Conservation (phyloP, 2,329 filamentous ascomycete genomes). For the Didymosphaeria variabile region DNA sequence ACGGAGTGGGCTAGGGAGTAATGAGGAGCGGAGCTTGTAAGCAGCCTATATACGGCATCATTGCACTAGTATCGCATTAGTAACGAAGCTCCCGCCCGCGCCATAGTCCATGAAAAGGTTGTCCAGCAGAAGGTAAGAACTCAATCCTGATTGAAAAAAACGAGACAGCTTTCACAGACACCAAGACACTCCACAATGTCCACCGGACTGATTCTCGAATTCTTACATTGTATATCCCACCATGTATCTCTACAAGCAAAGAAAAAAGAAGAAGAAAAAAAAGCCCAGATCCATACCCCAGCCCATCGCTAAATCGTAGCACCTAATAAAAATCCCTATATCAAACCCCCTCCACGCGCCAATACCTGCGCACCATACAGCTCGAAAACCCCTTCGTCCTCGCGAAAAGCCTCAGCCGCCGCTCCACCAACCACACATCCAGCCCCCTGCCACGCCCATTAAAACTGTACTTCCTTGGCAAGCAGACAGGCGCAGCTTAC, state of each 20-base stretch:
- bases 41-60: too few relatives aligned
- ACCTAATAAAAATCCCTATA: not conserved
- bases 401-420: not conserved
- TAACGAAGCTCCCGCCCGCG: too few relatives aligned
- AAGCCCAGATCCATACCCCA: not conserved
- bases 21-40: not conserved
- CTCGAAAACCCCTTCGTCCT: not conserved
- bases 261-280: not conserved
- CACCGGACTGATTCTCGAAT: not conserved
- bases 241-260: not conserved
- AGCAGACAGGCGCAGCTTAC: not conserved
- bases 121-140: too few relatives aligned
- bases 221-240: not conserved
- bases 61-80: too few relatives aligned
- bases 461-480: not conserved
- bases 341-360: slow-evolving; percentile 2
- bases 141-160: too few relatives aligned
- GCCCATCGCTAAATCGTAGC: not conserved
- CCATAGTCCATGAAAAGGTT: too few relatives aligned
- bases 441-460: not conserved
- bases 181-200: not conserved
- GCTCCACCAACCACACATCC: not conserved
- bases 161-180: too few relatives aligned
- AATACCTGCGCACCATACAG: not conserved
- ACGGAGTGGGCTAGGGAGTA: not conserved